Base-by-base conservation (phyloP, 495 filamentous ascomycete species). In the Niebla homalea region DNA sequence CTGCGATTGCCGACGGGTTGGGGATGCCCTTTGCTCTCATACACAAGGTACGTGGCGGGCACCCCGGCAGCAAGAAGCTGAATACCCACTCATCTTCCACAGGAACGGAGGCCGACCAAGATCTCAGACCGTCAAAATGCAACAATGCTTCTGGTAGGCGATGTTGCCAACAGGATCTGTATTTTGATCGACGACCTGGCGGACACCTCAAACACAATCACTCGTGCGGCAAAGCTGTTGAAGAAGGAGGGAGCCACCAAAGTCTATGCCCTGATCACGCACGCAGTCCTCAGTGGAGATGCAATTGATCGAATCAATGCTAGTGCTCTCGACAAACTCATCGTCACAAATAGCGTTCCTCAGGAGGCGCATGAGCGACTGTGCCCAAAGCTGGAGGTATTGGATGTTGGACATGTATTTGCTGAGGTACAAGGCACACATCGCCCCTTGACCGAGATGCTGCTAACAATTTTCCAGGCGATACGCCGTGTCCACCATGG, bases 401-500 rank as follows among this genome's bases (percentile, higher is more conserved):
- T 97, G 56, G 93, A 97, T 56, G 83, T 98, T 46, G 84, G 88
- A 26, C 77, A 84, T 53, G 82, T 97, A 54, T 98, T 98, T 69
- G 93, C 85, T 39, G 92, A 98, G 81, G 80, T 83, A 66, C 56
- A 67, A 61, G 35, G 20, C 36, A 43, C 57, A 23, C 26, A 46
- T 54, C 4, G 15, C 20, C 41, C 12, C 7, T 43, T 41, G 0
- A 38, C 6, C 20, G 21, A 46, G 53, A 37, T 26, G 46, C 48
- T 40, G 14, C 36, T 52, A 51, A 49, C 20, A 36, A 38, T 22
- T 40, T 18, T 53, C n/a, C 50, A 84, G 81, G 92, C 92, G 16
- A 95, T 98, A 62, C 84, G 92, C 45, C 78, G 92, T 40, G 93
- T 98, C 46, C 92, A 97, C 66, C 89, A 97, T 68, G 92, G 92